A percentile compares a stretch with the other conserved stretches of the same genome.
These are phyloP conservation scores for Mimosa pudica DNA, from an alignment of 306 rosid species.

Conservation along the genomic window DNA sequence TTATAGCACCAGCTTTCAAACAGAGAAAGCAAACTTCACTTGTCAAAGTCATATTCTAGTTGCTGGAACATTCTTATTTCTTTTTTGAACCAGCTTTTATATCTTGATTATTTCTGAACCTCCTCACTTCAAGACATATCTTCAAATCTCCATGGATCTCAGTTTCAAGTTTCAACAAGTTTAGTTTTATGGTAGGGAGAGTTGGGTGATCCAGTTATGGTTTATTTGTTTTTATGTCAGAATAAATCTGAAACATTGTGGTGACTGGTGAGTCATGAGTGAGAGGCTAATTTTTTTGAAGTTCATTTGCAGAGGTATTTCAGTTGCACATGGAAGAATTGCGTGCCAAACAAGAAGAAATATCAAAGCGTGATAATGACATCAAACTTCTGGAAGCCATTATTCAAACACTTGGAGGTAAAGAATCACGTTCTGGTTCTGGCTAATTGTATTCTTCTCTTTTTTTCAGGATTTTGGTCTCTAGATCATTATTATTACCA, in stretches of 20 bases:
- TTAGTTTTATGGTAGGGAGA: not conserved
- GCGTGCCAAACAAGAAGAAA: slow-evolving; percentile 82
- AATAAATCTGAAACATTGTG: slow-evolving; percentile 13
- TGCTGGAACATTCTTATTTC: not conserved
- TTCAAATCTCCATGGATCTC: not conserved
- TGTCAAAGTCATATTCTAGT: too few relatives aligned
- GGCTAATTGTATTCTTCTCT: slow-evolving; percentile 15
- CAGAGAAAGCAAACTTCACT: not conserved
- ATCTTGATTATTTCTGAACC: not conserved
- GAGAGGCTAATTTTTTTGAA: slow-evolving; percentile 28
- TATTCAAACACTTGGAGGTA: slow-evolving; percentile 75
- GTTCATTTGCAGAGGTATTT: slow-evolving; percentile 72
- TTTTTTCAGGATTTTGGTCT: not conserved
- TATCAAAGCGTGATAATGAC: slow-evolving; percentile 78
- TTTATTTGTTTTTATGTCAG: not conserved
- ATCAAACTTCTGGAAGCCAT: slow-evolving; percentile 87
- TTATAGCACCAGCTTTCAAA: not conserved
- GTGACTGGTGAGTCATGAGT: slow-evolving; percentile 2
- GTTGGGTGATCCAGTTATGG: not conserved
- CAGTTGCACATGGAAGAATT: slow-evolving; percentile 94
- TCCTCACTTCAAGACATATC: not conserved
- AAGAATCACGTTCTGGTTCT: slow-evolving; percentile 42
- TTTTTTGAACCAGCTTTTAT: not conserved
- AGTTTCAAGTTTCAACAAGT: not conserved
- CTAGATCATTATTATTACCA: not conserved